A percentile compares a stretch with the other conserved stretches of the same genome.
Evolutionary conservation across 306 rosid genomes (phyloP).

Genomic region (Cicer judaicum): DNA sequence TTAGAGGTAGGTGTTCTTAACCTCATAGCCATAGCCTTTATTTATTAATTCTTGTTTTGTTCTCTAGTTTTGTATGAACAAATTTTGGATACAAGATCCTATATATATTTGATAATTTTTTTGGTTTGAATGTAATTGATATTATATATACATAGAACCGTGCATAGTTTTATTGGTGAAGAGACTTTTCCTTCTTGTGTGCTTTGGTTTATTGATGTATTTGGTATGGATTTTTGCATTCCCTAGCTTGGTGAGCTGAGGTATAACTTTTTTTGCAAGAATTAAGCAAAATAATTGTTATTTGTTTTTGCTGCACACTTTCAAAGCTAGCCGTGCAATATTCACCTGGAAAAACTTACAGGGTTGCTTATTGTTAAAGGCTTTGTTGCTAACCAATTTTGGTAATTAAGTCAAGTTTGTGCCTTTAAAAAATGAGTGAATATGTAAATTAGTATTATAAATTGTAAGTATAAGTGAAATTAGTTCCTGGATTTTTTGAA

Average conservation of each 20-base stretch:
- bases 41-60: not conserved
- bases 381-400: conserved; percentile 1
- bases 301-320: conserved; percentile 50
- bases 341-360: conserved; percentile 11
- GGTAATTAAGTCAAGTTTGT: not conserved
- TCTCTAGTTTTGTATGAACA: not conserved
- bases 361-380: not conserved
- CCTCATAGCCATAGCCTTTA: conserved; percentile 48
- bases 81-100: not conserved
- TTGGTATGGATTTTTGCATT: conserved; percentile 37
- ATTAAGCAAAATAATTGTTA: conserved; percentile 43
- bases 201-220: conserved; percentile 42
- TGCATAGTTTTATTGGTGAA: conserved; percentile 39
- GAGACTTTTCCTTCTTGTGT: conserved; percentile 56
- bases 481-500: too few species aligned
- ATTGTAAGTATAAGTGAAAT: too few species aligned
- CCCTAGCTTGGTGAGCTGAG: conserved; percentile 9
- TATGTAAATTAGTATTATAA: too few species aligned
- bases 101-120: not conserved
- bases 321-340: not conserved
- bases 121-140: not conserved
- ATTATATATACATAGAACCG: not conserved
- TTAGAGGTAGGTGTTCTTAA: conserved; percentile 31
- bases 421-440: too few species aligned
- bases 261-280: conserved; percentile 49